Percentiles rank a stretch among this genome's conserved stretches.
Evolutionary conservation across 805 yeast species (phyloP).

Genomic region (Cyberlindnera nakhonratchasimensis): DNA sequence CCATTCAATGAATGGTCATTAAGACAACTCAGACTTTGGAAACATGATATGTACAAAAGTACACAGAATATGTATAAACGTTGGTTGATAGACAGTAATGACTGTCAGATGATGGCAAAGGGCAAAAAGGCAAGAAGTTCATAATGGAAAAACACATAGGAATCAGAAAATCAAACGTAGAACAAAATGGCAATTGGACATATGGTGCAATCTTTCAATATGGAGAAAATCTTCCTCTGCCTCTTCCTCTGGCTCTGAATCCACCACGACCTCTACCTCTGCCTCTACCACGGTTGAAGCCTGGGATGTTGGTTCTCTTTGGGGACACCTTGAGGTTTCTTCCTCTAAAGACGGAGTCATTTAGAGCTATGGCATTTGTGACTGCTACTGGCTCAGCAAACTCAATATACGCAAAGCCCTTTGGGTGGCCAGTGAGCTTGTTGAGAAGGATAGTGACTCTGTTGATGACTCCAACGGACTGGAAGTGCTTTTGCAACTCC

Average conservation of each 20-base stretch:
- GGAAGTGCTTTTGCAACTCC: constrained; percentile 73
- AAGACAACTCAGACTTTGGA: too few species aligned
- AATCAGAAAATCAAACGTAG: too few species aligned
- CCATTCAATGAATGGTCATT: too few species aligned
- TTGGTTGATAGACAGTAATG: neutral
- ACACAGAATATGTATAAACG: too few species aligned
- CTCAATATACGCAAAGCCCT: constrained; percentile 85
- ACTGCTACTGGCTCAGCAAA: constrained; percentile 68
- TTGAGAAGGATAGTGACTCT: constrained; percentile 76
- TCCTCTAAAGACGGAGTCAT: constrained; percentile 65
- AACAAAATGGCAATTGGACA: too few species aligned
- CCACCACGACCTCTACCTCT: constrained; percentile 49
- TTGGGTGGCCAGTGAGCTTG: constrained; percentile 74
- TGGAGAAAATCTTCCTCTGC: constrained; percentile 44
- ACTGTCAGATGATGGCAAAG: neutral
- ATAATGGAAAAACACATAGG: too few species aligned
- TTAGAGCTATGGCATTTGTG: constrained; percentile 57
- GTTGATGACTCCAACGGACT: constrained; percentile 66
- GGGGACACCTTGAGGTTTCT: constrained; percentile 70
- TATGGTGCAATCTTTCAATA: too few species aligned
- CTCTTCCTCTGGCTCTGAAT: constrained; percentile 32
- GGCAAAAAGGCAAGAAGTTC: neutral
- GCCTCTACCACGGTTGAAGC: constrained; percentile 47
- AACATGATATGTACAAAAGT: too few species aligned
- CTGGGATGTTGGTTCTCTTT: constrained; percentile 81